These are phyloP conservation scores for Syzygium jambos DNA, from an alignment of 345 rosid species.

Conservation along the genomic window DNA sequence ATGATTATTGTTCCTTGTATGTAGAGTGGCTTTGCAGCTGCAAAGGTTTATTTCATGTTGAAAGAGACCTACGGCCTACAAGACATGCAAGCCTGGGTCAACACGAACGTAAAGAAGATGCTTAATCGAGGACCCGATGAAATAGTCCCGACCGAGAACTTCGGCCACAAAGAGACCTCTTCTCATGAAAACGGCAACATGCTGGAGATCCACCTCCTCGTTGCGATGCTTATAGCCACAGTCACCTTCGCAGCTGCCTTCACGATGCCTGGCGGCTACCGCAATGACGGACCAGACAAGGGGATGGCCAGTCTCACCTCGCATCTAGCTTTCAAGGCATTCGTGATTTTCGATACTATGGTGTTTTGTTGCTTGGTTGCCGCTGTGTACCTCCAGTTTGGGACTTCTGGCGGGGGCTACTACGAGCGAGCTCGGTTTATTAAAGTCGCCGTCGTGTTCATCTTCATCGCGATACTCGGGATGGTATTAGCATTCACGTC, in stretches of 20 bases:
- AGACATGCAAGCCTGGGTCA: conserved; percentile 16
- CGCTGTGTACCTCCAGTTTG: conserved; percentile 3
- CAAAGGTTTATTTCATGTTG: conserved; percentile 15
- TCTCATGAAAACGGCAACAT: background rate
- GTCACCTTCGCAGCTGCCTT: conserved; percentile 17
- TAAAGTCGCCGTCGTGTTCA: conserved; percentile 1
- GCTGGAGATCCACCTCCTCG: conserved; percentile 11
- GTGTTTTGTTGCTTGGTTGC: conserved; percentile 9
- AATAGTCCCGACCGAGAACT: background rate
- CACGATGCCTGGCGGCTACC: conserved; percentile 6
- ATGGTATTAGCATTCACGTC: conserved; percentile 11
- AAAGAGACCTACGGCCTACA: conserved; percentile 4
- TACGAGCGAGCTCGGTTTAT: conserved; percentile 7
- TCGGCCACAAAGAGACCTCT: background rate
- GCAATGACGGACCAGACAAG: background rate
- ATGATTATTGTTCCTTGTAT: background rate
- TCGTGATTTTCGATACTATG: background rate
- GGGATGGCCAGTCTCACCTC: background rate
- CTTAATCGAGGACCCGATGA: background rate
- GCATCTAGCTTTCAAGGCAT: background rate
- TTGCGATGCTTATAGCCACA: conserved; percentile 15
- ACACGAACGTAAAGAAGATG: background rate
- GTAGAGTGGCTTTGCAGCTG: conserved; percentile 16
- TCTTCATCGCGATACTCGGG: conserved; percentile 6
- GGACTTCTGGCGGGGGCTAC: conserved; percentile 12